Evolutionary conservation across 1,139 yeast genomes (phyloP), one percentile per base, ranked within the genome.

Genomic region (Candida mesenterica): DNA sequence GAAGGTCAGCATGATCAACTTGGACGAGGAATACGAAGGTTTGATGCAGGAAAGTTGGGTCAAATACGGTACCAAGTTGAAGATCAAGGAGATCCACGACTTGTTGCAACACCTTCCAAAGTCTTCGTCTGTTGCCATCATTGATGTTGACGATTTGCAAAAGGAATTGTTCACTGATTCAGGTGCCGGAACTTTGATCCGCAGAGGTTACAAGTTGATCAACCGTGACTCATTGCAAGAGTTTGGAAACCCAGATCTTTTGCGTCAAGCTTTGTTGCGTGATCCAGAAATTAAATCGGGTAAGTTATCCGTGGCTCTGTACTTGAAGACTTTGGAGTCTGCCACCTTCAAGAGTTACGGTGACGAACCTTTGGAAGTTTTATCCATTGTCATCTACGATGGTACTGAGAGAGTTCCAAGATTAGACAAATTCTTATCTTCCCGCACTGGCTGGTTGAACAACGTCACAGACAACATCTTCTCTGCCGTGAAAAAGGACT

Each of bases 131-230:
- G 99, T 92, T 34, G 98, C 99, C 30, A 92, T 92, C 57, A 92
- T 92, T 53, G 87, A 92, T 49, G 97, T 94, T 31, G 78, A 87
- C 52, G 97, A 92, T 59, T 75, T 92, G 54, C 98, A 94, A 66
- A 92, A 90, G 63, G 99, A 92, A 64, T 77, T 92, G 55, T 92
- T 92, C 65, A 92, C 99, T 34, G 98, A 94, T 59, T 85, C 96
- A 12, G 99, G 99, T 62, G 99, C 98, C 31, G 99, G 99, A 56
- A 92, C 99, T 34, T 75, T 92, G 68, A 89, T 92, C 53, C 84
- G 98, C 75, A 81, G 98, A 62, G 99, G 99, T 43, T 88, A 92
- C 68, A 88, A 88, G 65, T 75, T 92, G 48, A 65, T 83, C 40
- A 82, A 82, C 52, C 78, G 87, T 59, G 72, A 75, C 48, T 75